Evolutionary conservation across 148 eudicot species (phyloP), one percentile per base, ranked within the genome.

Genomic region (Salicornia ramosissima): DNA sequence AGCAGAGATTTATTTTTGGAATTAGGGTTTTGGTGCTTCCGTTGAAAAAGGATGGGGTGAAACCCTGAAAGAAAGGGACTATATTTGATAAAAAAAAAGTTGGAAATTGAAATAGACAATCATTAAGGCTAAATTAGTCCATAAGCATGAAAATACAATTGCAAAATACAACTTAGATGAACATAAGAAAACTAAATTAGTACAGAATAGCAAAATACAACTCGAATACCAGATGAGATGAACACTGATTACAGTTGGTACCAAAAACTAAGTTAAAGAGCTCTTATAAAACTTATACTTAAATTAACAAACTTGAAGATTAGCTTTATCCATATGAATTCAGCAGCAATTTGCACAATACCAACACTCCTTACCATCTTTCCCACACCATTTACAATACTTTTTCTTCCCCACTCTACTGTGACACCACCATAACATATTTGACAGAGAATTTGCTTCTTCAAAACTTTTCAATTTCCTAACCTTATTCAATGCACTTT

Each of bases 361-460:
- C 65, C 64, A 64, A 14, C 79, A 75, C 16, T 70, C 70, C 0
- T 25, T 31, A 0, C 16, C 22, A 9, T 63, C 34, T 30, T 53
- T 64, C 28, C 25, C 29, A 34, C 74, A 63, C 53, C 46, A 63
- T 0, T 5, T 4, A 25, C 57, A 64, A 8, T 36, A 52, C 0
- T 68, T 63, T 33, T 62, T 53, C 14, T 34, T 61, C 30, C 21
- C 73, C 11, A 24, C 24, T 5, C 55, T 29, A 6, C 69, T 61
- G 11, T 69, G 56, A 14, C 62, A 33, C 78, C 78, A 75, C 78
- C 78, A 75, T 34, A 75, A n/a, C 60, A 52, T 26, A 33, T 46
- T 54, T 7, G 74, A 43, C 0, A 45, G 52, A 13, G 59, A 64
- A 12, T 51, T 51, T 0, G 40, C 70, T 24, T 22, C 57, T 6